Evolutionary conservation across 805 yeast species (phyloP).

Genomic region (Pichia membranifaciens): DNA sequence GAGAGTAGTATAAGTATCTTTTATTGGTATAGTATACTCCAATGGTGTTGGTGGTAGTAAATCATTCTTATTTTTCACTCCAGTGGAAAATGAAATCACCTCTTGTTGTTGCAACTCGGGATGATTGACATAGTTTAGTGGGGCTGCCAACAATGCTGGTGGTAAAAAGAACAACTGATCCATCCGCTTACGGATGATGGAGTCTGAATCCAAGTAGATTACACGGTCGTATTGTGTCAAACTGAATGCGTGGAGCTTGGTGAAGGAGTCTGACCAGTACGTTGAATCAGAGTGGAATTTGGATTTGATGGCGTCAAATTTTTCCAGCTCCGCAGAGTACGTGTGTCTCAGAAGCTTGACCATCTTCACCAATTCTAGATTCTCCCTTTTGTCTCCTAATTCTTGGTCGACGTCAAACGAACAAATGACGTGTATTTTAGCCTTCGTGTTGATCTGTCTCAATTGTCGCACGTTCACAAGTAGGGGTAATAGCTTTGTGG

Average conservation of each 20-base stretch:
- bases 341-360: background rate
- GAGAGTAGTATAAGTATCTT: conserved; percentile 17
- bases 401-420: conserved; percentile 12
- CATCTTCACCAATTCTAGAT: background rate
- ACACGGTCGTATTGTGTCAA: conserved; percentile 45
- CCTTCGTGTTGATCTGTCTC: conserved; percentile 30
- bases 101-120: conserved; percentile 21
- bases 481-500: conserved; percentile 46
- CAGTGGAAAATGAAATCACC: background rate
- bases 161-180: conserved; percentile 51
- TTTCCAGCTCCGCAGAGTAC: conserved; percentile 26
- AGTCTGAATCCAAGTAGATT: conserved; percentile 56
- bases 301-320: conserved; percentile 22
- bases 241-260: conserved; percentile 50
- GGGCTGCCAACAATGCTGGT: conserved; percentile 40
- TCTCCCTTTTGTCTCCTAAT: background rate
- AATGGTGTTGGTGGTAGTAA: conserved; percentile 15
- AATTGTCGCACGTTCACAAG: conserved; percentile 42
- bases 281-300: conserved; percentile 16
- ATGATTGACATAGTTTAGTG: conserved; percentile 36
- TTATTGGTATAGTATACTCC: conserved; percentile 18
- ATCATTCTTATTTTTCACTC: background rate
- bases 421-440: conserved; percentile 43
- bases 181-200: conserved; percentile 34
- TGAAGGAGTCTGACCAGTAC: conserved; percentile 47